Base-by-base conservation (phyloP, 768 basidiomycete species). In the Amanita rubescens region DNA sequence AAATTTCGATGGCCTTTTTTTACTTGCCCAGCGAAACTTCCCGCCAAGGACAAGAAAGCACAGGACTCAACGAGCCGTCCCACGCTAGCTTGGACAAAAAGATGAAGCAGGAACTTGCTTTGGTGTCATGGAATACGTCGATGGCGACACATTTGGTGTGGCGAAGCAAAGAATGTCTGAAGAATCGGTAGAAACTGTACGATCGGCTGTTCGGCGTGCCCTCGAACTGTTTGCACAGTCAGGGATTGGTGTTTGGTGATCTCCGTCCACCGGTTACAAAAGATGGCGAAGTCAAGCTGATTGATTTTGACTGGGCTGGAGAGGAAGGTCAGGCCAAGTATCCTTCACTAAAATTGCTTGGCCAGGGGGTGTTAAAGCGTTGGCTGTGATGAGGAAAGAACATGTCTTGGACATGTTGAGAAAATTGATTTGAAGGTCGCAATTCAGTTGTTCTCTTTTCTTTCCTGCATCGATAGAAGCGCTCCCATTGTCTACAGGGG, bases 401-500 rank as follows among this genome's bases (percentile, higher is more conserved):
- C n/a, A n/a, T n/a, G n/a, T n/a, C n/a, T n/a, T n/a, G n/a, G n/a
- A n/a, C n/a, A n/a, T n/a, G n/a, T n/a, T 42, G 9, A 42, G 19
- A 22, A 42, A 22, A 22, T 42, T 22, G 39, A 42, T 42, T 42
- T 42, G 39, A 42, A 42, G 39, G n/a, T n/a, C n/a, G n/a, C n/a
- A n/a, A n/a, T n/a, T n/a, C n/a, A n/a, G n/a, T n/a, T n/a, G n/a
- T n/a, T n/a, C n/a, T n/a, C n/a, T n/a, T n/a, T n/a, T n/a, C n/a
- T n/a, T n/a, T n/a, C n/a, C 89, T 1, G 91, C 89, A 8, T 90
- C 84, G 61, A 89, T 90, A 22, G 88, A 91, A 25, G 89, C 86
- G 57, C 82, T 89, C 44, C 84, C 82, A 69, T 94, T 91, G 63
- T 94, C 93, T 65, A 91, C 88, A 7, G 90, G 85, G 17, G 97